These are phyloP conservation scores for Calonectria naviculata DNA, from an alignment of 2,329 filamentous ascomycete genomes.

Conservation along the genomic window DNA sequence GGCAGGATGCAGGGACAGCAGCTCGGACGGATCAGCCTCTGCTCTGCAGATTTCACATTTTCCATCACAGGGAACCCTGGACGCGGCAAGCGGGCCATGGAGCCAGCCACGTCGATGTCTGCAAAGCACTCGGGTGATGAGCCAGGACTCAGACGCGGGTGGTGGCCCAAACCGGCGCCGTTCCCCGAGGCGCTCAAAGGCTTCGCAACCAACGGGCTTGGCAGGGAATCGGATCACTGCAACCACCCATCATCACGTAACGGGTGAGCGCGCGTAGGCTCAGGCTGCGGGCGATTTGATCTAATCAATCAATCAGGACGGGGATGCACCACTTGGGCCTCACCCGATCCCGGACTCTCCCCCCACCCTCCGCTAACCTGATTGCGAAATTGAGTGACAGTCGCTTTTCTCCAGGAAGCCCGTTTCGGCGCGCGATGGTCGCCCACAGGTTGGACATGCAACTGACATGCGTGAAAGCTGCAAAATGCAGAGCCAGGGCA, in stretches of 20 bases:
- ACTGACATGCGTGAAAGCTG: neutral
- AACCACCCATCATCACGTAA: neutral
- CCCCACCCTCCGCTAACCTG: neutral
- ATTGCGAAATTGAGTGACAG: conserved; percentile 1
- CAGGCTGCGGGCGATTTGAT: neutral
- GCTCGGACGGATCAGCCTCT: neutral
- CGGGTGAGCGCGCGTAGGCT: neutral
- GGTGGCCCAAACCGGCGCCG: neutral
- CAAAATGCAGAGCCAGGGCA: neutral
- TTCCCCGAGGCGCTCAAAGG: neutral
- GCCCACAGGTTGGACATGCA: neutral
- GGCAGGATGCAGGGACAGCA: neutral
- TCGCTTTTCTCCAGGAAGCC: neutral
- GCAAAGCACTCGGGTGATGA: neutral
- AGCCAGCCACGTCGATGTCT: neutral
- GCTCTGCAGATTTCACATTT: neutral
- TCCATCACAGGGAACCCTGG: neutral
- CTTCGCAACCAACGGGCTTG: neutral
- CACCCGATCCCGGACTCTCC: neutral
- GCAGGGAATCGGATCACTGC: neutral
- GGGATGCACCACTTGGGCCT: neutral
- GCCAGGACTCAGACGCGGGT: too few species aligned
- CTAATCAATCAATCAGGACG: neutral
- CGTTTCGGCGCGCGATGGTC: neutral
- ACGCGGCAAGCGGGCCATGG: neutral